Conservation (phyloP, 345 rosid species). For the Dipteronia sinensis region DNA sequence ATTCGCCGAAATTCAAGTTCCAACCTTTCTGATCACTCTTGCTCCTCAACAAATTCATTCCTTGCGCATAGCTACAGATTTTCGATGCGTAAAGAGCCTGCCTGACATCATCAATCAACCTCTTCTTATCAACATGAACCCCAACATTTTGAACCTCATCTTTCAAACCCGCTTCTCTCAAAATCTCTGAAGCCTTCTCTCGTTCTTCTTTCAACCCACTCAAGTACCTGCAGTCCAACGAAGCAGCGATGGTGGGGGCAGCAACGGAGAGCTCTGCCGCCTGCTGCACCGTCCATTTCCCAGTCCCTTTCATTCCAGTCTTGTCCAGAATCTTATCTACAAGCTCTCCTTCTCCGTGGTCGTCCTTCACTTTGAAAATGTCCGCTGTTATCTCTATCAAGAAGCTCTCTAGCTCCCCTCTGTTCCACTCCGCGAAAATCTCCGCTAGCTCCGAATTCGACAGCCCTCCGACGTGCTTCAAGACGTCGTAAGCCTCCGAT, state of each 20-base stretch:
- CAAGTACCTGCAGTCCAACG: slow-evolving; percentile 84
- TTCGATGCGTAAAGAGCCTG: slow-evolving; percentile 91
- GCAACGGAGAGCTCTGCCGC: slow-evolving; percentile 98
- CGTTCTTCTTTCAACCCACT: slow-evolving; percentile 96
- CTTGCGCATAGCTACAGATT: slow-evolving; percentile 94
- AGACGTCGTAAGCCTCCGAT: slow-evolving; percentile 91
- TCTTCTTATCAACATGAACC: slow-evolving; percentile 64
- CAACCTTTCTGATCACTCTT: slow-evolving; percentile 81
- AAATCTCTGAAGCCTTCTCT: slow-evolving; percentile 55
- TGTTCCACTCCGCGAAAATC: slow-evolving; percentile 77
- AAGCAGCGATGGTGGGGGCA: slow-evolving; percentile 95
- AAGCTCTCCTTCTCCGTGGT: slow-evolving; percentile 59
- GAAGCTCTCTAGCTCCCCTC: slow-evolving; percentile 90
- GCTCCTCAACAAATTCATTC: slow-evolving; percentile 92
- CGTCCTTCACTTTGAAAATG: slow-evolving; percentile 85
- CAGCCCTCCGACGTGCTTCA: slow-evolving; percentile 85
- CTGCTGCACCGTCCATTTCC: slow-evolving; percentile 98
- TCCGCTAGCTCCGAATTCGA: slow-evolving; percentile 68
- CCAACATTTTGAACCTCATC: slow-evolving; percentile 59
- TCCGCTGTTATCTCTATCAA: slow-evolving; percentile 87
- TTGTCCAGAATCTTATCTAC: slow-evolving; percentile 96
- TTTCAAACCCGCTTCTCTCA: slow-evolving; percentile 79
- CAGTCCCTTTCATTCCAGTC: slow-evolving; percentile 98
- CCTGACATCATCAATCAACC: slow-evolving; percentile 92
- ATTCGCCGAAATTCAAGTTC: slow-evolving; percentile 84